phyloP scores from a whole-genome alignment of 495 filamentous ascomycete genomes.

The Friedmanniomyces simplex region DNA sequence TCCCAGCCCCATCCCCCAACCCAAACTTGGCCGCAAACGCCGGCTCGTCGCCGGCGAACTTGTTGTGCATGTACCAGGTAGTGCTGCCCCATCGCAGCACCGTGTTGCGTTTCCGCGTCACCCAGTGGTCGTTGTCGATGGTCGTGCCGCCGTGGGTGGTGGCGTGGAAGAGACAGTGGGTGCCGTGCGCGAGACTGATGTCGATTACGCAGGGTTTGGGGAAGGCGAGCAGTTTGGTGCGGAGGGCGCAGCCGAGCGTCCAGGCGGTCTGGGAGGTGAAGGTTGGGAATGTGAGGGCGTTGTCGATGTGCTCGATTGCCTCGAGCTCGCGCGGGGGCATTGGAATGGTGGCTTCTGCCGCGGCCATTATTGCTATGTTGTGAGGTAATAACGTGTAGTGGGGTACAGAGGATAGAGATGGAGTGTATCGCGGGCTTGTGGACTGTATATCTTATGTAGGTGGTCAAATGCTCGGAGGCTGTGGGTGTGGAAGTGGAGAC shows the following conservation, averaged over 20 bases:
- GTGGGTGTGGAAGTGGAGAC: too few species aligned
- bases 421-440: too few species aligned
- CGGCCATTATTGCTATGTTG: background rate
- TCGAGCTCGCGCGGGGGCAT: conserved; percentile 26
- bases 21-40: conserved; percentile 49
- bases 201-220: conserved; percentile 52
- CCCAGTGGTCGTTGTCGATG: conserved; percentile 39
- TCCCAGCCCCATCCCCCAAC: conserved; percentile 41
- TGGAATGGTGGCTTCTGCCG: conserved; percentile 15
- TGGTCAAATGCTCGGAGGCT: too few species aligned
- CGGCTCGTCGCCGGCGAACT: conserved; percentile 47
- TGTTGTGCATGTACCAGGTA: conserved; percentile 55
- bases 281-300: conserved; percentile 43
- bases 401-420: too few species aligned
- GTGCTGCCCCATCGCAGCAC: conserved; percentile 59
- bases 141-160: conserved; percentile 45
- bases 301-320: conserved; percentile 42
- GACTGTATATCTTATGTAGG: too few species aligned
- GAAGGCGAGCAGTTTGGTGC: conserved; percentile 48
- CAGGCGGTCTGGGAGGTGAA: conserved; percentile 61
- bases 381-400: background rate
- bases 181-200: conserved; percentile 48
- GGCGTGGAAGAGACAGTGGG: conserved; percentile 53
- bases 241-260: conserved; percentile 53
- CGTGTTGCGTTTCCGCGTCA: conserved; percentile 51